Conservation (phyloP, 1,139 yeast genomes). For the Diutina sp. region DNA sequence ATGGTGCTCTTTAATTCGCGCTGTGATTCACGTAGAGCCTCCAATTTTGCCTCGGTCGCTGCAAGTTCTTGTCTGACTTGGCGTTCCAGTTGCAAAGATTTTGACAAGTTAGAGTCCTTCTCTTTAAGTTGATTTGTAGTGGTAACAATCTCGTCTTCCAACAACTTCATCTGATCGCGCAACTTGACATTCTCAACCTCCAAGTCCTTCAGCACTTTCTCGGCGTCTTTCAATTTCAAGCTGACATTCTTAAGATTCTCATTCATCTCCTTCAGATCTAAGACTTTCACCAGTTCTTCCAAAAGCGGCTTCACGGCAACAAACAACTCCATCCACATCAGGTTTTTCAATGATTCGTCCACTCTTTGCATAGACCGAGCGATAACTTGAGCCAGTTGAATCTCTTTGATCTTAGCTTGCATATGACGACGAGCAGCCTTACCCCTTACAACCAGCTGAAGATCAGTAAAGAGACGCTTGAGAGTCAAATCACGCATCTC, state of each 20-base stretch:
- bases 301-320: conserved; percentile 66
- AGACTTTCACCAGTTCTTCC: conserved; percentile 48
- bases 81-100: conserved; percentile 13
- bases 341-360: conserved; percentile 15
- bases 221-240: conserved; percentile 26
- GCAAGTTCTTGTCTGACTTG: conserved; percentile 8
- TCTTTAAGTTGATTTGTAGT: conserved; percentile 16
- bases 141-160: conserved; percentile 28
- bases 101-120: conserved; percentile 14
- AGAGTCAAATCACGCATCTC: conserved; percentile 60
- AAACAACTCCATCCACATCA: conserved; percentile 76
- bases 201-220: conserved; percentile 9
- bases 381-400: conserved; percentile 63
- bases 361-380: conserved; percentile 49
- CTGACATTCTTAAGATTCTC: conserved; percentile 29
- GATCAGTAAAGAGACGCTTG: conserved; percentile 38
- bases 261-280: conserved; percentile 42
- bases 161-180: conserved; percentile 32
- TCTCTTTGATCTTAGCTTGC: conserved; percentile 36
- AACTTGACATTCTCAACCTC: conserved; percentile 12
- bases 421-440: conserved; percentile 41
- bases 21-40: conserved; percentile 9
- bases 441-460: conserved; percentile 67
- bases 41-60: conserved; percentile 5
- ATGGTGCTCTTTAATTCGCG: conserved; percentile 12